Evolutionary conservation across 257 asterid species (phyloP).

Genomic region (Solanum appendiculatum): DNA sequence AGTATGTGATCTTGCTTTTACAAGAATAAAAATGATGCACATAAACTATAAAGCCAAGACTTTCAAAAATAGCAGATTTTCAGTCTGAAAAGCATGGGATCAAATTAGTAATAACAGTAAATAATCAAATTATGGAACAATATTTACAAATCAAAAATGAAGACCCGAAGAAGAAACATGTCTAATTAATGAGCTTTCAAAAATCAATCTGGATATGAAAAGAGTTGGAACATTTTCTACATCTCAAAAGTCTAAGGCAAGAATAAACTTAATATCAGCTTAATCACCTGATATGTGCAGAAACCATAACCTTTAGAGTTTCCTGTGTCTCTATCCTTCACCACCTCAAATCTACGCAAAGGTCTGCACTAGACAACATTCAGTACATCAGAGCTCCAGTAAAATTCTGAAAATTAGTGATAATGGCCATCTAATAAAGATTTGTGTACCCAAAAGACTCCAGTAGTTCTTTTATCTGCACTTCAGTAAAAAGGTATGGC

Average conservation of each 20-base stretch:
- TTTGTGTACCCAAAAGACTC: background rate
- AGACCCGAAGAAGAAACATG: background rate
- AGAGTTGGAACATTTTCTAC: background rate
- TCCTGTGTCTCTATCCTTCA: conserved; percentile 95
- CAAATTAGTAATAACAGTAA: background rate
- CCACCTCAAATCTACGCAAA: conserved; percentile 88
- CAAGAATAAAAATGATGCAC: background rate
- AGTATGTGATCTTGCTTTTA: background rate
- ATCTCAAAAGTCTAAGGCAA: background rate
- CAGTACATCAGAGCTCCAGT: conserved; percentile 52
- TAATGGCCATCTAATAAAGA: background rate
- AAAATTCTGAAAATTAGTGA: background rate
- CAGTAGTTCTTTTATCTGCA: background rate
- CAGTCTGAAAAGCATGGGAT: background rate
- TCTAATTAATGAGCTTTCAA: background rate
- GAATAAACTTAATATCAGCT: background rate
- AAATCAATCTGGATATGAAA: background rate
- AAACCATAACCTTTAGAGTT: conserved; percentile 99
- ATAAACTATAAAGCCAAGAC: background rate
- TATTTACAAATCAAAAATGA: background rate
- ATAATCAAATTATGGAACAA: background rate
- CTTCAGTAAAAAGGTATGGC: conserved; percentile 86
- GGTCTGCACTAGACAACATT: conserved; percentile 89
- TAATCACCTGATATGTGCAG: conserved; percentile 25
- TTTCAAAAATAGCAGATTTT: background rate